Evolutionary conservation across 805 yeast species (phyloP), one percentile per base, ranked within the genome.

Genomic region (Starmerella cellae): DNA sequence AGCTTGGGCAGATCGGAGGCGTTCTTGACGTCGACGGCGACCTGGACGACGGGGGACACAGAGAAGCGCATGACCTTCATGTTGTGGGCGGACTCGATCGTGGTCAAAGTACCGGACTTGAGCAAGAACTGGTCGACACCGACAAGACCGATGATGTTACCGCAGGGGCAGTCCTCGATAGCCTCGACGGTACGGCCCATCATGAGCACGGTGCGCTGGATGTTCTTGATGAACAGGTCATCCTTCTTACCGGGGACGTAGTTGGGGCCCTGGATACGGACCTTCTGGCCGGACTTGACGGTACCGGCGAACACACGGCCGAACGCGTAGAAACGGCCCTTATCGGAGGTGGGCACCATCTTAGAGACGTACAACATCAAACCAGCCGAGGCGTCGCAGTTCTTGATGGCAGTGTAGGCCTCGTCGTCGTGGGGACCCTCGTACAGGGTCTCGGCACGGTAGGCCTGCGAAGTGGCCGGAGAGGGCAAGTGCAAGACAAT

Each of bases 301-400:
- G 97, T 88, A 85, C 98, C 98, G 60, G 97, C 82, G 76, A 88
- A 88, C 68, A 88, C 97, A 79, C 98, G 91, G 73, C 98, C 98
- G 75, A 88, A 91, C 66, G 98, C 98, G 81, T 85, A 88, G 94
- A 88, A 88, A 76, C 98, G 85, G 79, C 98, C 98, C 78, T 88
- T 91, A 73, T 88, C 98, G 60, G 97, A 88, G 68, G 98, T 88
- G 72, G 98, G 98, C 60, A 88, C 97, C 98, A 88, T 88, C 95
- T 88, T 88, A 73, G 97, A 91, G 65, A 88, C 91, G 85, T 88
- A 88, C 66, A 88, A 78, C 98, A 88, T 88, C 66, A 88, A 81
- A 67, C 88, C 97, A 61, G 94, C 95, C 64, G 70, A 79, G 65
- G 97, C 95, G 74, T 88, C 96, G 81, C 98, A 88, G 79, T 82